These are phyloP conservation scores for Sclerotiophoma versabilis DNA, from an alignment of 2,329 filamentous ascomycete genomes.

Conservation along the genomic window DNA sequence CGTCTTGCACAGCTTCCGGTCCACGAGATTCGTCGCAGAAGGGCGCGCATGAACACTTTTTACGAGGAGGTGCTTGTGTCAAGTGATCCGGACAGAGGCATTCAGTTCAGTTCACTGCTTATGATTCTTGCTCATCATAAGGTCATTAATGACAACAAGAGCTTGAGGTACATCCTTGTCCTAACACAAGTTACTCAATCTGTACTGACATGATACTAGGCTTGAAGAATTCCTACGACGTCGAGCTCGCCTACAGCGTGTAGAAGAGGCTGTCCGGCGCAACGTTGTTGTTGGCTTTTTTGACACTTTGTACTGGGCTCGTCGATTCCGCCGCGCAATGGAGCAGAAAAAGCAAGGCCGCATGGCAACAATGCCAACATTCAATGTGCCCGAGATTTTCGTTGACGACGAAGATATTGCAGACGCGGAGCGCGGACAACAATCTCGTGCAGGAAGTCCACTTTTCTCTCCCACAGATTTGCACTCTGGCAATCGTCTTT, in stretches of 20 bases:
- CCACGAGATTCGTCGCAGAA: slow-evolving; percentile 73
- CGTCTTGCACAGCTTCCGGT: slow-evolving; percentile 78
- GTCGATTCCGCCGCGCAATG: slow-evolving; percentile 78
- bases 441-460: slow-evolving; percentile 45
- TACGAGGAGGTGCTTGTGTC: slow-evolving; percentile 96
- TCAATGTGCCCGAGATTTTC: slow-evolving; percentile 87
- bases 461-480: slow-evolving; percentile 44
- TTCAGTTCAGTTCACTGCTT: slow-evolving; percentile 88
- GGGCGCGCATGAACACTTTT: slow-evolving; percentile 88
- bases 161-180: slow-evolving; percentile 68
- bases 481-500: slow-evolving; percentile 33
- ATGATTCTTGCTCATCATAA: slow-evolving; percentile 99
- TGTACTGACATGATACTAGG: slow-evolving; percentile 40
- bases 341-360: slow-evolving; percentile 74
- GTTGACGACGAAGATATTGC: slow-evolving; percentile 77
- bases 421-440: slow-evolving; percentile 46
- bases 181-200: neutral
- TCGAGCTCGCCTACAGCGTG: slow-evolving; percentile 86
- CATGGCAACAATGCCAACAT: slow-evolving; percentile 78
- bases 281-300: slow-evolving; percentile 95
- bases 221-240: slow-evolving; percentile 94
- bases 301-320: slow-evolving; percentile 88
- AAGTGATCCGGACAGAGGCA: slow-evolving; percentile 85
- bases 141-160: slow-evolving; percentile 97
- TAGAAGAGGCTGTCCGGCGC: slow-evolving; percentile 91